Base-by-base conservation (phyloP, 176 grass and related monocot genomes). In the Bromus sterilis region DNA sequence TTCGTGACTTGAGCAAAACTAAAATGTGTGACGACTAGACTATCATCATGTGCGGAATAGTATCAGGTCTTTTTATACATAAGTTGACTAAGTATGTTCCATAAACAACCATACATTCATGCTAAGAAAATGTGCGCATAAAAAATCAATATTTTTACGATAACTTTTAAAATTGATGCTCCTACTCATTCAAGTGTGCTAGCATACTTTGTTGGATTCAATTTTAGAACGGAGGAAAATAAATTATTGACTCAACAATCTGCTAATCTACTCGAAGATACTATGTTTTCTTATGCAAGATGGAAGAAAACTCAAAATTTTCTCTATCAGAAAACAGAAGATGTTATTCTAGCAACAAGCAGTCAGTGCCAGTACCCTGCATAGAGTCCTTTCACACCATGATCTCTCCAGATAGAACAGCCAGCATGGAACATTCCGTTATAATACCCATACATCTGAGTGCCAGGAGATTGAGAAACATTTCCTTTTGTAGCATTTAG, bases 361-460 rank as follows among this genome's bases (percentile, higher is more conserved):
- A 66, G 12, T 23, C 26, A 71, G 65, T 37, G 66, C 0, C 35
- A 81, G 36, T 95, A 99, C 96, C 96, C 96, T 75, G 93, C 93
- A 90, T 86, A 98, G 80, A 98, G 86, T 44, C 95, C 95, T 69
- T 80, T 94, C 55, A 91, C 48, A 74, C 95, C 95, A 81, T 93
- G 84, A 53, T 91, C 86, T 85, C 88, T 95, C 84, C 83, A 88
- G 34, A 99, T 99, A 87, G 96, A 99, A 69, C 87, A 75, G 14
- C 89, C 91, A 84, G 89, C 91, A 89, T 99, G 96, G 78, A 95
- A 84, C 91, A 95, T 90, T 79, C 91, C 96, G 63, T 88, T 88
- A 80, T 95, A 99, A 71, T 99, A 99, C 44, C 80, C 84, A 90
- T 91, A 93, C 91, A 94, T 91, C 35, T 86, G 82, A 62, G 71